phyloP scores from a whole-genome alignment of 2,329 filamentous ascomycete genomes.

The Aspergillus terreus region DNA sequence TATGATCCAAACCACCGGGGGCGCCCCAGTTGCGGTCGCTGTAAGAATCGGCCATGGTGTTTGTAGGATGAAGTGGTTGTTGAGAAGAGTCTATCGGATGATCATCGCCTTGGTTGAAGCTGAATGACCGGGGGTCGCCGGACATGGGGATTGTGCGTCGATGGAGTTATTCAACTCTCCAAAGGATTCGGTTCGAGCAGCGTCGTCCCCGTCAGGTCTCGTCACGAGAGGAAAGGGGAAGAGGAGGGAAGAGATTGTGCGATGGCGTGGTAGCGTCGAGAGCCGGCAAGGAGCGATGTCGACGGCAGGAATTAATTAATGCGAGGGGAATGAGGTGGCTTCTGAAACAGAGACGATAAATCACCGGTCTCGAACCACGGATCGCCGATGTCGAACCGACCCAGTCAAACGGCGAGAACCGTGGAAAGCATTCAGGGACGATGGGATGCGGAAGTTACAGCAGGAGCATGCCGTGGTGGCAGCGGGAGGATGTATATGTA shows the following conservation, averaged over 20 bases:
- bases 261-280: neutral
- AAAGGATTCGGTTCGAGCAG: neutral
- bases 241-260: neutral
- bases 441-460: neutral
- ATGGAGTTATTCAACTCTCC: neutral
- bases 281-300: neutral
- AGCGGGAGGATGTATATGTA: neutral
- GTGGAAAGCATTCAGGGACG: slow-evolving; percentile 2
- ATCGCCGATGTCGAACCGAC: slow-evolving; percentile 2
- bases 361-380: slow-evolving; percentile 12
- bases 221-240: neutral
- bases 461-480: neutral
- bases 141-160: slow-evolving; percentile 10
- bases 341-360: slow-evolving; percentile 8
- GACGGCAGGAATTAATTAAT: slow-evolving; percentile 1
- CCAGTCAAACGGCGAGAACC: neutral
- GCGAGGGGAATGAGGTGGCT: slow-evolving; percentile 1
- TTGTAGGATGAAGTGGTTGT: neutral
- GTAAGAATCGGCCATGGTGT: neutral
- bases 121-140: slow-evolving; percentile 19
- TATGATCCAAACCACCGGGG: slow-evolving; percentile 16
- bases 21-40: slow-evolving; percentile 5
- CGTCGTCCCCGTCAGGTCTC: neutral
- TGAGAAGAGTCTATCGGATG: neutral
- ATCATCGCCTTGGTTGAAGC: slow-evolving; percentile 19